These are phyloP conservation scores for Erigeron philadelphicus DNA, from an alignment of 140 eudicot species.

Conservation along the genomic window DNA sequence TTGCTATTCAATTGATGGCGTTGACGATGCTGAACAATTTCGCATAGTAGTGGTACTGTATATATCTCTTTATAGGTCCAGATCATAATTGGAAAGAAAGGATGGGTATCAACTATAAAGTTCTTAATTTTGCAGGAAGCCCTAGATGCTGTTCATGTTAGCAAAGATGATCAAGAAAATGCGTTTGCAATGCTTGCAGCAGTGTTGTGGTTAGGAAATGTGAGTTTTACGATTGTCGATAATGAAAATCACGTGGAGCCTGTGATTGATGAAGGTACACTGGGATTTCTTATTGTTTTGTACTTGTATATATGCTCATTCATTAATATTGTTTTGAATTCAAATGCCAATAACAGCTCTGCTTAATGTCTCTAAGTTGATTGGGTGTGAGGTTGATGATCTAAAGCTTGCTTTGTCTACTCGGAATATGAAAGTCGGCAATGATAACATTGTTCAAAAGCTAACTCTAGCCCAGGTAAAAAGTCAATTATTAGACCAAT, in stretches of 20 bases:
- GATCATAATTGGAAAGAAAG: not conserved
- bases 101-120: not conserved
- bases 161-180: constrained; percentile 84
- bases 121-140: constrained; percentile 63
- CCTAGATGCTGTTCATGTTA: constrained; percentile 88
- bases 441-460: constrained; percentile 77
- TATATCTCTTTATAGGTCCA: not conserved
- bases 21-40: constrained; percentile 89
- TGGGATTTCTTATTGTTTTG: not conserved
- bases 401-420: constrained; percentile 83
- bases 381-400: constrained; percentile 65
- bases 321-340: not conserved
- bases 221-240: constrained; percentile 67
- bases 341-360: constrained; percentile 47
- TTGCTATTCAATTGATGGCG: constrained; percentile 78
- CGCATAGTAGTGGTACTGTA: constrained; percentile 60
- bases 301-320: not conserved
- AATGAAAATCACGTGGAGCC: constrained; percentile 89
- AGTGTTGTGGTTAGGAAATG: constrained; percentile 90
- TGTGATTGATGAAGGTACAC: constrained; percentile 76
- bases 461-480: constrained; percentile 79
- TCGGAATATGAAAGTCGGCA: constrained; percentile 78
- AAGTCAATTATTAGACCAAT: not conserved
- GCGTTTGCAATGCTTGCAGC: constrained; percentile 98
- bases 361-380: constrained; percentile 59